Percentiles rank a stretch among this genome's conserved stretches.
Conservation (phyloP, 2,329 filamentous ascomycete genomes). For the Dactylonectria estremocensis region DNA sequence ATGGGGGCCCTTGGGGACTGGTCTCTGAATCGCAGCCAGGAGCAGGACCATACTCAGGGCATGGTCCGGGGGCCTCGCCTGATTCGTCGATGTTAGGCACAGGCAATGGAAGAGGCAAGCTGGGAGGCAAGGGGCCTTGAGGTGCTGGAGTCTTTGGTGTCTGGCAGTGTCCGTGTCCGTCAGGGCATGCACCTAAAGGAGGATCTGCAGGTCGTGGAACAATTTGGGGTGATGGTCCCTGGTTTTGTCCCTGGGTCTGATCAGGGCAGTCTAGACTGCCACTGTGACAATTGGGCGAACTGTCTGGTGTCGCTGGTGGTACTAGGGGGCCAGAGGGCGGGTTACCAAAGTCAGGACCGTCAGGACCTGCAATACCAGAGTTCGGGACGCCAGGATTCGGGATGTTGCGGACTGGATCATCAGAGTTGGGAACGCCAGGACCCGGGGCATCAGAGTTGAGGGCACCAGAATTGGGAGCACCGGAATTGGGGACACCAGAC, state of each 20-base stretch:
- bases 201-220: neutral
- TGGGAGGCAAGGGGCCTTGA: conserved; percentile 9
- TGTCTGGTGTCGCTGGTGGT: neutral
- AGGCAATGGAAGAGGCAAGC: conserved; percentile 4
- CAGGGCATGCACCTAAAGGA: neutral
- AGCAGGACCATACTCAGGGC: neutral
- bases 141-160: conserved; percentile 8
- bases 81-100: too few species aligned
- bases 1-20: neutral
- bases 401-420: too few species aligned
- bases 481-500: conserved; percentile 1
- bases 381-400: too few species aligned
- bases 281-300: conserved; percentile 16
- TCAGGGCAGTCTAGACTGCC: conserved; percentile 19
- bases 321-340: neutral
- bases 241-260: conserved; percentile 1
- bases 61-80: neutral
- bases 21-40: neutral
- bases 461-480: neutral
- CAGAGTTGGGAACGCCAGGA: too few species aligned
- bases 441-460: too few species aligned
- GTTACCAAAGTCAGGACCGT: neutral
- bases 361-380: neutral
- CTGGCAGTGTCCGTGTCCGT: conserved; percentile 6
- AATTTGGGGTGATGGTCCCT: neutral